phyloP scores from a whole-genome alignment of 106 monocot species.

The Alisma plantagoaquatica region DNA sequence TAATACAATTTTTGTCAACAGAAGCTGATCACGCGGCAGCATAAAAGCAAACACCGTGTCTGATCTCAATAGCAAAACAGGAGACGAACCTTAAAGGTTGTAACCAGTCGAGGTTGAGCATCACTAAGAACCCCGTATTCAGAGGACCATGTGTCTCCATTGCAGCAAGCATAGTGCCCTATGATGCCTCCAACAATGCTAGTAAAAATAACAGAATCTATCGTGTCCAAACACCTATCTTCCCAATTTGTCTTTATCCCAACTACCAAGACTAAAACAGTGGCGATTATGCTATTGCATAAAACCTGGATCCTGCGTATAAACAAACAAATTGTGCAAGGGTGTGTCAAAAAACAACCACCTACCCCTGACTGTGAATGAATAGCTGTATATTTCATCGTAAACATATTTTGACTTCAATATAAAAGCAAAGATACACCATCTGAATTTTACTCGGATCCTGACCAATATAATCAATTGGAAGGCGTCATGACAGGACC shows the following conservation, averaged over 20 bases:
- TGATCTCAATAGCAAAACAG: background rate
- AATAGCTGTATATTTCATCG: background rate
- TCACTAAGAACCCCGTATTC: constrained; percentile 79
- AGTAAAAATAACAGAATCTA: constrained; percentile 44
- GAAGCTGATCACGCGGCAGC: background rate
- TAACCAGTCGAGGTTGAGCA: constrained; percentile 58
- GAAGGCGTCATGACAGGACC: too few relatives aligned
- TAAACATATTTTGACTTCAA: background rate
- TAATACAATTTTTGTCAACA: background rate
- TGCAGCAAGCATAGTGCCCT: constrained; percentile 94
- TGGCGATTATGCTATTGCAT: constrained; percentile 63
- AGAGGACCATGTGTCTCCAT: constrained; percentile 98
- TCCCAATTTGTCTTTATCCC: constrained; percentile 27
- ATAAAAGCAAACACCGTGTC: background rate
- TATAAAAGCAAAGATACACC: background rate
- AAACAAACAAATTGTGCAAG: too few relatives aligned
- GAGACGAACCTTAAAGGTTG: constrained; percentile 77
- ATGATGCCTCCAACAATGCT: constrained; percentile 78
- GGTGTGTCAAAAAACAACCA: too few relatives aligned
- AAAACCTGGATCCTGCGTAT: constrained; percentile 59
- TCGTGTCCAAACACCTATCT: constrained; percentile 66
- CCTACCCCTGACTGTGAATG: background rate
- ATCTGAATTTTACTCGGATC: background rate
- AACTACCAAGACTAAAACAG: constrained; percentile 43
- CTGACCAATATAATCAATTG: constrained; percentile 10